A percentile compares a stretch with the other conserved stretches of the same genome.
phyloP scores from a whole-genome alignment of 352 stramenopile genomes.

The Thalassiosira hispida region DNA sequence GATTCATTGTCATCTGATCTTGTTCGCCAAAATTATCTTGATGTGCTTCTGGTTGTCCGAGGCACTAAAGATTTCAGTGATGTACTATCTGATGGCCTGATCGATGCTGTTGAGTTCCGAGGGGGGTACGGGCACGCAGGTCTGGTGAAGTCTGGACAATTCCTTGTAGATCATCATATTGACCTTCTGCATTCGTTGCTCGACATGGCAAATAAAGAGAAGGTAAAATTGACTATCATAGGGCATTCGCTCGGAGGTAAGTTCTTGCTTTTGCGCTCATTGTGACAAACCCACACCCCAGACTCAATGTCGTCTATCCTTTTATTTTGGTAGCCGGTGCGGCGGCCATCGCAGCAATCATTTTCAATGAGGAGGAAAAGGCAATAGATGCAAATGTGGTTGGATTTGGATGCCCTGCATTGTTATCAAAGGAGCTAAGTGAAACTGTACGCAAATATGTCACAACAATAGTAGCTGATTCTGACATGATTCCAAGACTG shows the following conservation, averaged over 20 bases:
- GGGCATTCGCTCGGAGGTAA: slow-evolving; percentile 33
- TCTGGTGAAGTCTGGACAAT: slow-evolving; percentile 26
- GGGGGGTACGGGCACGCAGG: slow-evolving; percentile 34
- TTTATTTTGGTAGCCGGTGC: slow-evolving; percentile 21
- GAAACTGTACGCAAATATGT: slow-evolving; percentile 19
- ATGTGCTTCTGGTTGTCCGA: slow-evolving; percentile 34
- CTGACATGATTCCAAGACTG: slow-evolving; percentile 41
- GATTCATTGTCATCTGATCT: slow-evolving; percentile 7
- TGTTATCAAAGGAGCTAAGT: slow-evolving; percentile 33
- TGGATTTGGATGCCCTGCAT: slow-evolving; percentile 43
- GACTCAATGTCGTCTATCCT: not conserved
- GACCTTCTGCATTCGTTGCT: slow-evolving; percentile 24
- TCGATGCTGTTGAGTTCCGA: slow-evolving; percentile 38
- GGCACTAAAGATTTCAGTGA: slow-evolving; percentile 41
- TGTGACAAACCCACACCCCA: not conserved
- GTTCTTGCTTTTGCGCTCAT: not conserved
- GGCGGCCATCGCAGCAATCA: slow-evolving; percentile 40
- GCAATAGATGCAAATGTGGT: slow-evolving; percentile 36
- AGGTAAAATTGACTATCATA: slow-evolving; percentile 44
- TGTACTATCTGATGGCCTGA: slow-evolving; percentile 36
- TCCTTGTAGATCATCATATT: slow-evolving; percentile 30
- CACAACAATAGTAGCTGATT: slow-evolving; percentile 43
- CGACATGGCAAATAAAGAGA: slow-evolving; percentile 9
- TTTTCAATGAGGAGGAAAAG: slow-evolving; percentile 45
- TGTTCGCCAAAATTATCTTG: slow-evolving; percentile 24